phyloP scores from a whole-genome alignment of 78 protist genomes.

The Parvularia atlantis region DNA sequence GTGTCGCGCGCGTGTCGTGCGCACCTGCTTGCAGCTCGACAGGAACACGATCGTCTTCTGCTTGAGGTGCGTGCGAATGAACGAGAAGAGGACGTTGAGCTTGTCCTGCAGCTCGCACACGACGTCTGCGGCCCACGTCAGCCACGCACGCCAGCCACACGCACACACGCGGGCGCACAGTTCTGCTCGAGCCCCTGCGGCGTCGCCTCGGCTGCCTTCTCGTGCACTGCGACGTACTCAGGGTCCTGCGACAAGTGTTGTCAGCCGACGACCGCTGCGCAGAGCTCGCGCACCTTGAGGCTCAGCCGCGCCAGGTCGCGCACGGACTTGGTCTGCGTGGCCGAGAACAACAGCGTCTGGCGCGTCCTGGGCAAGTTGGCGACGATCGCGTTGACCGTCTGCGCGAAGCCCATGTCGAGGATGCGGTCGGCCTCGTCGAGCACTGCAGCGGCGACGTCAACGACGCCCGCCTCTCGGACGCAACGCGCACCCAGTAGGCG shows the following conservation, averaged over 20 bases:
- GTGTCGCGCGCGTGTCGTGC: too few species aligned
- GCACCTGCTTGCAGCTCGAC: constrained; percentile 87
- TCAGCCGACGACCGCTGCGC: neutral
- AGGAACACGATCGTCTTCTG: constrained; percentile 82
- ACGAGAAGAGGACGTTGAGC: constrained; percentile 66
- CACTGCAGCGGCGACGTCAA: constrained; percentile 15
- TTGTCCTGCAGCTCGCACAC: constrained; percentile 51
- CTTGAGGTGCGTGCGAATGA: constrained; percentile 67
- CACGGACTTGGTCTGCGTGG: constrained; percentile 87
- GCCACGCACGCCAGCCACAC: too few species aligned
- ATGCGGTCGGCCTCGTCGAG: constrained; percentile 96
- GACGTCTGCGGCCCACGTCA: too few species aligned
- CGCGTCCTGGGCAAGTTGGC: constrained; percentile 66
- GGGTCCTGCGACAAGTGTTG: constrained; percentile 46
- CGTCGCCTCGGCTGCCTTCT: constrained; percentile 9
- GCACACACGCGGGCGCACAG: too few species aligned
- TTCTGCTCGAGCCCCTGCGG: constrained; percentile 57
- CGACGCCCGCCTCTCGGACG: neutral
- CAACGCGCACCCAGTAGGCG: constrained; percentile 48
- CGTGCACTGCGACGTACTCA: constrained; percentile 69
- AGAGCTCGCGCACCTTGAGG: neutral
- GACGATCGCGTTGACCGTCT: constrained; percentile 65
- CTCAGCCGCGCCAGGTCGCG: constrained; percentile 62
- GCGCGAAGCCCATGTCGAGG: constrained; percentile 86
- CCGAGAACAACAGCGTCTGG: constrained; percentile 79